A percentile compares a stretch with the other conserved stretches of the same genome.
phyloP scores from a whole-genome alignment of 1,284 basidiomycete species.

The Sphaerobolus stellatus region DNA sequence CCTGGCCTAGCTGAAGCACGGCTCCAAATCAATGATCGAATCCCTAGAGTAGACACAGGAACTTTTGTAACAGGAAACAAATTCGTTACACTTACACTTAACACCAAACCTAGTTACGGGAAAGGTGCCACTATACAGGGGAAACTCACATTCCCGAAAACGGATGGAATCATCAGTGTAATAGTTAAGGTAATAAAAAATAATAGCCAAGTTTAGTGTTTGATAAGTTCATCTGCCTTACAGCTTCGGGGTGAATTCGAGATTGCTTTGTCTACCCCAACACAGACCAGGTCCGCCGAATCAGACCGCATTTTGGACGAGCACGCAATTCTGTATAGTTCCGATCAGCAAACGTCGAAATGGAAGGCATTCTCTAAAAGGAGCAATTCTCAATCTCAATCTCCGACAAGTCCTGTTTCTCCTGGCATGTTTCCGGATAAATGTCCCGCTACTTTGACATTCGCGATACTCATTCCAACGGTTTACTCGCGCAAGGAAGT shows the following conservation, averaged over 20 bases:
- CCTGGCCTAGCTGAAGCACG: slow-evolving; percentile 55
- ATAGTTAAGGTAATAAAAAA: slow-evolving; percentile 62
- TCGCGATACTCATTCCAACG: slow-evolving; percentile 48
- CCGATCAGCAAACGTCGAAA: not conserved
- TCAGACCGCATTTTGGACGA: not conserved
- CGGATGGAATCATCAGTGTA: slow-evolving; percentile 55
- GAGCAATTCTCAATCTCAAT: too few relatives aligned
- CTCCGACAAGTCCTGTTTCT: not conserved
- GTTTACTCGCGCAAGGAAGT: slow-evolving; percentile 38
- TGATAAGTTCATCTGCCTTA: not conserved
- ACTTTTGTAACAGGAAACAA: slow-evolving; percentile 17
- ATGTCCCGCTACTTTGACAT: slow-evolving; percentile 49
- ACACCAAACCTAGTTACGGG: slow-evolving; percentile 54
- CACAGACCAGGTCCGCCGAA: not conserved
- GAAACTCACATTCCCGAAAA: slow-evolving; percentile 52
- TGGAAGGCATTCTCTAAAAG: too few relatives aligned
- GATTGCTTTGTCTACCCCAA: slow-evolving; percentile 35
- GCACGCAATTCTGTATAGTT: slow-evolving; percentile 1
- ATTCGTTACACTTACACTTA: slow-evolving; percentile 21
- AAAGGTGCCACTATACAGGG: slow-evolving; percentile 54
- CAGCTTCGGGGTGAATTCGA: slow-evolving; percentile 56
- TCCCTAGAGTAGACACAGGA: slow-evolving; percentile 14
- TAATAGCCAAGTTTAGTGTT: not conserved
- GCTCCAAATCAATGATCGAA: slow-evolving; percentile 42
- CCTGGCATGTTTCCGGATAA: not conserved